phyloP scores from a whole-genome alignment of 176 grass and related monocot genomes.

The Carex cristatella region DNA sequence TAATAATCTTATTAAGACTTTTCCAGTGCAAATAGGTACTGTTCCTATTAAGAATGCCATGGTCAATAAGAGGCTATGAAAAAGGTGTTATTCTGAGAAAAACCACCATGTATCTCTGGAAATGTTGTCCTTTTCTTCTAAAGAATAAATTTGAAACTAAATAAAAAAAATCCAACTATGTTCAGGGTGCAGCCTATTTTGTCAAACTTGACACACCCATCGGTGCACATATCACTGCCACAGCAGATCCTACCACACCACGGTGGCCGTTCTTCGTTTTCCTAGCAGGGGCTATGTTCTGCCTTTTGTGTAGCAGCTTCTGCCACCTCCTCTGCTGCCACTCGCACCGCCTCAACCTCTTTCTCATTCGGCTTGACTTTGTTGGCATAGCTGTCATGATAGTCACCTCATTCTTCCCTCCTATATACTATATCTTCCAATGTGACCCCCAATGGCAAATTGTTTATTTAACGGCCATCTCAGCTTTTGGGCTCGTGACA shows the following conservation, averaged over 20 bases:
- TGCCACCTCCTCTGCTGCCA: conserved; percentile 93
- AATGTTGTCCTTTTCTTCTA: background rate
- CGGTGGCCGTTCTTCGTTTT: conserved; percentile 93
- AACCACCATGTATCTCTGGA: background rate
- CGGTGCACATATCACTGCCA: background rate
- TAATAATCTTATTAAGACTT: background rate
- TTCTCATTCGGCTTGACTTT: conserved; percentile 85
- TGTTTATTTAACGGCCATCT: conserved; percentile 67
- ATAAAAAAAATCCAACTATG: conserved; percentile 1
- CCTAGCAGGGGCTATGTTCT: conserved; percentile 85
- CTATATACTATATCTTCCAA: conserved; percentile 96
- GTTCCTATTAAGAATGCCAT: background rate
- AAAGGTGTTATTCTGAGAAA: background rate
- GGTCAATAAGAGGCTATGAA: background rate
- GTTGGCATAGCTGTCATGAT: conserved; percentile 85
- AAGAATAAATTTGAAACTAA: conserved; percentile 5
- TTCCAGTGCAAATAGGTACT: background rate
- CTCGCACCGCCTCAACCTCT: conserved; percentile 65
- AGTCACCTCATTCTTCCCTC: conserved; percentile 86
- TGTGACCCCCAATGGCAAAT: conserved; percentile 66
- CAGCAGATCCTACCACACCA: conserved; percentile 13
- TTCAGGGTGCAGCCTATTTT: conserved; percentile 56
- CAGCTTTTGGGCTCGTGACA: conserved; percentile 44
- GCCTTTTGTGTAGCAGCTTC: conserved; percentile 70
- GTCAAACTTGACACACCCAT: conserved; percentile 37